Evolutionary conservation across 768 basidiomycete species (phyloP).

Genomic region (Auricularia sp.): DNA sequence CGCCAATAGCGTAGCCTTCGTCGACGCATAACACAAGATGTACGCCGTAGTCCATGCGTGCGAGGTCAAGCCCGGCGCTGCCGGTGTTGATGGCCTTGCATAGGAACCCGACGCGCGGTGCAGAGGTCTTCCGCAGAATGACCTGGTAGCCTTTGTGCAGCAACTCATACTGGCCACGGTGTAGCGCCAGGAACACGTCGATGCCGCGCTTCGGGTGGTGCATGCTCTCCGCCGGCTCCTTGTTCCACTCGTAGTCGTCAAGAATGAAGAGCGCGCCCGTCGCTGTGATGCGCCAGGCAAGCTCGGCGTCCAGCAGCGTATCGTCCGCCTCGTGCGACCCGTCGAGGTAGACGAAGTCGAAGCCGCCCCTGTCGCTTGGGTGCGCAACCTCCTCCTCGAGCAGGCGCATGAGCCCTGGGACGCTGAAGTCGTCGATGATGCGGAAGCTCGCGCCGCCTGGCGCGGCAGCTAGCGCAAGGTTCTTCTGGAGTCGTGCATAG

Average conservation of each 20-base stretch:
- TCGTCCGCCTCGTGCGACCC: slow-evolving; percentile 52
- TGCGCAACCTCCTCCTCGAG: slow-evolving; percentile 34
- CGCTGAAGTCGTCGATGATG: slow-evolving; percentile 41
- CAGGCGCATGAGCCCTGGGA: slow-evolving; percentile 38
- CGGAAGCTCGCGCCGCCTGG: slow-evolving; percentile 20
- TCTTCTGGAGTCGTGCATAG: slow-evolving; percentile 33
- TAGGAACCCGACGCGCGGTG: slow-evolving; percentile 47
- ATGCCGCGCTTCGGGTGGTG: slow-evolving; percentile 49
- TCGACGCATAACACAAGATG: slow-evolving; percentile 37
- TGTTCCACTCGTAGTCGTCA: slow-evolving; percentile 48
- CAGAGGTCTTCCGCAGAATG: slow-evolving; percentile 37
- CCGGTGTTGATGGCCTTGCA: slow-evolving; percentile 12
- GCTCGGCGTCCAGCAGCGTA: slow-evolving; percentile 49
- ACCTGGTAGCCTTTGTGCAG: slow-evolving; percentile 39
- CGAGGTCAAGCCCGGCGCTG: slow-evolving; percentile 2
- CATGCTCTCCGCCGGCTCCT: slow-evolving; percentile 34
- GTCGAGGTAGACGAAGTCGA: slow-evolving; percentile 51
- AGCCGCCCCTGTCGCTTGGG: slow-evolving; percentile 26
- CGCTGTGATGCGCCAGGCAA: slow-evolving; percentile 44
- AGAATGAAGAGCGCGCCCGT: slow-evolving; percentile 43
- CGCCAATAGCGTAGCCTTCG: slow-evolving; percentile 35
- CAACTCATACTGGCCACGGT: slow-evolving; percentile 36
- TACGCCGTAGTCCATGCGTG: slow-evolving; percentile 33
- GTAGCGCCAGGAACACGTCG: slow-evolving; percentile 43
- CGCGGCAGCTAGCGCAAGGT: slow-evolving; percentile 35